Evolutionary conservation across 2,329 filamentous ascomycete genomes (phyloP), one percentile per base, ranked within the genome.

Genomic region (Fusarium dlaminii): DNA sequence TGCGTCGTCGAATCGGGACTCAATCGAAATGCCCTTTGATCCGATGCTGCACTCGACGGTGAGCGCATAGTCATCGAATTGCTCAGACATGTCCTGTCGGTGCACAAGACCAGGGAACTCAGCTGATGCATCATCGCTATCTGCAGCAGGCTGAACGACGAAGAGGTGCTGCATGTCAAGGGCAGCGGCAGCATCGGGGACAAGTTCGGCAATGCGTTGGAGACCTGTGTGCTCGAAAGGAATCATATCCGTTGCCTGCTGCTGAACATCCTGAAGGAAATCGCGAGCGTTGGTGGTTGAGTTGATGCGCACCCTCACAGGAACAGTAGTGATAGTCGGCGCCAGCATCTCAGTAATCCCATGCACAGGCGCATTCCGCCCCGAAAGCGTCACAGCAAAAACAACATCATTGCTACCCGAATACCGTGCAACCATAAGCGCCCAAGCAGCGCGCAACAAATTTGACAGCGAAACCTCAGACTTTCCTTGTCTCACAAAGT

Each of bases 141-240:
- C 42, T 1, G 51, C 51, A 6, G 32, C 39, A 0, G 60, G 60
- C 6, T 63, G 51, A 6, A 63, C 42, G 8, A 58, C 51, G 5
- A 63, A 43, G 18, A 57, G 51, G 13, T 63, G 60, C 10, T 29
- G 42, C 15, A 58, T 36, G 17, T 63, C 51, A 3, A 42, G 40
- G 2, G 60, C 51, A 5, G 60, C 10, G 1, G 54, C 51, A 0
- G 22, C 24, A 27, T 62, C 59, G 2, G 59, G 59, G 6, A 42
- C 39, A 24, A 63, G 51, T 2, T 36, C 51, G 0, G 54, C 54
- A 4, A 63, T 63, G 20, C 54, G 39, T 3, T 63, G 51, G 1
- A 63, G 24, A 4, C 60, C 60, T 3, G 60, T 63, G 24, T 58
- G 60, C 13, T 63, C 60, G 14, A 63, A 63, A 0, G 51, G 60